phyloP scores from a whole-genome alignment of 1,284 basidiomycete genomes.

The Amylostereum chailletii region DNA sequence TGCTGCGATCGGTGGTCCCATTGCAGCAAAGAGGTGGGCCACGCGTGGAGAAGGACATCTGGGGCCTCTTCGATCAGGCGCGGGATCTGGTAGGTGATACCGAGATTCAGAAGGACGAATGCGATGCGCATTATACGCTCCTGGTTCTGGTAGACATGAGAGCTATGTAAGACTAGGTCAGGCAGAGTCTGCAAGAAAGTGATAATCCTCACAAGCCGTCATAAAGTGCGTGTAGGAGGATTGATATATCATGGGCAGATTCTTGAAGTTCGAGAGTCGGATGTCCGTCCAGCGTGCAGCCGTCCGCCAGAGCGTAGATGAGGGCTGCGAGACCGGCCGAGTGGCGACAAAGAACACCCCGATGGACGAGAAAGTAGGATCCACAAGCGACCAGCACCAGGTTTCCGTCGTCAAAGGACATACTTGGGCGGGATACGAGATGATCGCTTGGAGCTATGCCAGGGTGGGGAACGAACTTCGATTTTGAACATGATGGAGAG shows the following conservation, averaged over 20 bases:
- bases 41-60: slow-evolving; percentile 36
- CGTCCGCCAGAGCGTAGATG: slow-evolving; percentile 15
- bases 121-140: slow-evolving; percentile 36
- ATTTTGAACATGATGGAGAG: no score
- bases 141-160: slow-evolving; percentile 31
- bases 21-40: slow-evolving; percentile 47
- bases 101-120: slow-evolving; percentile 50
- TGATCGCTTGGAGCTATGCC: no score
- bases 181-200: neutral
- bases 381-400: slow-evolving; percentile 46
- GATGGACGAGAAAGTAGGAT: slow-evolving; percentile 59
- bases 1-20: slow-evolving; percentile 59
- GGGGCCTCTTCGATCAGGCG: slow-evolving; percentile 47
- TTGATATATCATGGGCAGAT: slow-evolving; percentile 38
- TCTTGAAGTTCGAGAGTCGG: slow-evolving; percentile 46
- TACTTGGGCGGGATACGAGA: slow-evolving; percentile 29
- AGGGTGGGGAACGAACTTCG: no score
- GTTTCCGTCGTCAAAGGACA: slow-evolving; percentile 64
- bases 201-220: slow-evolving; percentile 42
- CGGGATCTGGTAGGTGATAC: slow-evolving; percentile 51
- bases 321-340: slow-evolving; percentile 38
- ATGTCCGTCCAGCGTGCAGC: slow-evolving; percentile 38
- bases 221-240: slow-evolving; percentile 52
- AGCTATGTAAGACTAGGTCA: neutral
- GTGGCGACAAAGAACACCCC: slow-evolving; percentile 53